Base-by-base conservation (phyloP, 352 stramenopile genomes). In the Phytopythium kandeliae region DNA sequence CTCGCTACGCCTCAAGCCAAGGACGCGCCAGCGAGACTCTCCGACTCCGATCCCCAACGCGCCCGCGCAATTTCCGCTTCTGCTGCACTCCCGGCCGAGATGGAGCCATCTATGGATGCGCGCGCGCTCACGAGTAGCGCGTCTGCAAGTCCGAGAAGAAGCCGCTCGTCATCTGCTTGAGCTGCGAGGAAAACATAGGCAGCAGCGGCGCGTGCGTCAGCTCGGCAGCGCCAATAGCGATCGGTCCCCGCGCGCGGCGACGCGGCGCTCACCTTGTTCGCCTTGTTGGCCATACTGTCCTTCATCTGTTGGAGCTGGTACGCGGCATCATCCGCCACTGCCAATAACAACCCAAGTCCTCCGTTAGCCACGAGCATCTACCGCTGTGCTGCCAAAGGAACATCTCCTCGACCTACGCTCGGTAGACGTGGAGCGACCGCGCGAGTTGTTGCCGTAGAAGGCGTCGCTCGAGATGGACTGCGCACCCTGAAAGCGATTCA, bases 111-210 rank as follows among this genome's bases (percentile, higher is more conserved):
- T 45, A 45, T 45, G 21, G 4, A 17, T 4, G 19, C 22, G n/a
- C 8, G 21, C 37, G 37, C 16, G 7, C 44, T 59, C 71, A 89
- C 49, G 69, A 80, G 64, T 95, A 95, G 51, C 85, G 85, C 16
- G 71, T 79, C 55, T 95, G 85, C 44, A 95, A 50, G 55, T 95
- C 82, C 48, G 58, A 81, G 66, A 95, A 95, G 71, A 95, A 95
- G 51, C 74, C 81, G 61, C 77, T 91, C 47, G 85, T 95, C 83
- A 95, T 92, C 57, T 88, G 82, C 66, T 95, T 95, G 24, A 95
- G 79, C 83, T 92, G 45, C 31, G 33, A 15, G 28, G 13, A 4
- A 52, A 16, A 34, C 17, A 44, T n/a, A n/a, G n/a, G n/a, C 5
- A 5, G 28, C 28, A 33, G 28, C 5, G 5, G 28, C 5, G 10